Evolutionary conservation across 257 asterid genomes (phyloP).

Genomic region (Solanum sparsipilum): DNA sequence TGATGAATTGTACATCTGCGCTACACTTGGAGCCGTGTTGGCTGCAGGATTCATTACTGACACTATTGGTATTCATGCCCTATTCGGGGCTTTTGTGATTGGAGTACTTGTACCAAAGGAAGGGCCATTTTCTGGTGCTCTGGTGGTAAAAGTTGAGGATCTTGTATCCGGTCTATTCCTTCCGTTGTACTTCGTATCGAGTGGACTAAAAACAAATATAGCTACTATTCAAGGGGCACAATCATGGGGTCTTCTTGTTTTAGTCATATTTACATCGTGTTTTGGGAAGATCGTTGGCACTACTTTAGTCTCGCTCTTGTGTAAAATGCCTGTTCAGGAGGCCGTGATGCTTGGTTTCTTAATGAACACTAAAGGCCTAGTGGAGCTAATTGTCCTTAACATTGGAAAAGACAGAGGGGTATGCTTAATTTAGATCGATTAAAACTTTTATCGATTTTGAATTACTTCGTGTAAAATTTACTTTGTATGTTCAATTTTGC

Average conservation of each 20-base stretch:
- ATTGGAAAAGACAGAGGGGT: slow-evolving; percentile 36
- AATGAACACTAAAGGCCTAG: slow-evolving; percentile 44
- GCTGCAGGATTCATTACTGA: slow-evolving; percentile 22
- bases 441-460: neutral
- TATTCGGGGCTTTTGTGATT: slow-evolving; percentile 18
- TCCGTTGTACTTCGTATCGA: slow-evolving; percentile 34
- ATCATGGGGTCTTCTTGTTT: slow-evolving; percentile 36
- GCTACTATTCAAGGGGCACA: slow-evolving; percentile 28
- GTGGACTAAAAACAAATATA: slow-evolving; percentile 34
- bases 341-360: slow-evolving; percentile 26
- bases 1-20: slow-evolving; percentile 14
- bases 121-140: slow-evolving; percentile 27
- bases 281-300: slow-evolving; percentile 41
- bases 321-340: slow-evolving; percentile 21
- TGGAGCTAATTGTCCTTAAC: slow-evolving; percentile 41
- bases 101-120: slow-evolving; percentile 30
- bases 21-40: slow-evolving; percentile 10
- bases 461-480: neutral
- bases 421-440: neutral
- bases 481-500: neutral
- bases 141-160: slow-evolving; percentile 34
- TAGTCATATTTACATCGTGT: slow-evolving; percentile 33
- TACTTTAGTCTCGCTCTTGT: slow-evolving; percentile 11
- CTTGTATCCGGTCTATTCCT: slow-evolving; percentile 33
- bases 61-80: slow-evolving; percentile 24